Base-by-base conservation (phyloP, 768 basidiomycete species). In the Tylopilus sp. region DNA sequence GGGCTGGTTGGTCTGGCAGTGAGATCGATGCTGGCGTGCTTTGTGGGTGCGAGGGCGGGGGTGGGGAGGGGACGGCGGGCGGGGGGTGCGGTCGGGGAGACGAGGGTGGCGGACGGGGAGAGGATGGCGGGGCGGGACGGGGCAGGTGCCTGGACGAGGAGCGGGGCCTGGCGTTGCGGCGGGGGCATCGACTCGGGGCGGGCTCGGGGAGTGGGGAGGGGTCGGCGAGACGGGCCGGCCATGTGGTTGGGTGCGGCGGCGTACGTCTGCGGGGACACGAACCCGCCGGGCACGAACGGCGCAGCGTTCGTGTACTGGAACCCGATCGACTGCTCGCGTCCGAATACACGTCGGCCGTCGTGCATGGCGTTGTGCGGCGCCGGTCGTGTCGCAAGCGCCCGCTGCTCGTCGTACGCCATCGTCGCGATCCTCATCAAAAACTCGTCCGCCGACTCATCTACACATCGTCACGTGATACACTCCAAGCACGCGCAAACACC, bases 91-190 rank as follows among this genome's bases (percentile, higher is more conserved):
- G 57, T 61, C 19, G 60, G 60, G 9, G 62, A 60, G 0, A 53
- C 24, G 29, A 66, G 45, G 21, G 67, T 54, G n/a, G 62, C 59
- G 24, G 62, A 45, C 25, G 56, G 52, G 0, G 66, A 41, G 25
- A 71, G 63, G 14, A 71, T 65, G 48, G 54, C 65, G 36, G 68
- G 68, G 14, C 69, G 59, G 24, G 65, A 69, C 5, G 68, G 68
- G 1, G 68, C 67, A 36, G 68, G 68, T 4, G 68, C 61, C 19
- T 69, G 68, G 4, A 69, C 58, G 65, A 56, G 49, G 56, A 56
- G 64, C 40, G 50, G 63, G 21, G 34, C 0, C 16, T 54, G 57
- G 42, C 63, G 67, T 31, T 21, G 45, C 0, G 59, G 55, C 0
- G 60, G 59, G 33, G 67, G 59, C 54, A 70, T 56, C 19, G 62